Base-by-base conservation (phyloP, 2,329 filamentous ascomycete species). In the Myriangium duriaei region DNA sequence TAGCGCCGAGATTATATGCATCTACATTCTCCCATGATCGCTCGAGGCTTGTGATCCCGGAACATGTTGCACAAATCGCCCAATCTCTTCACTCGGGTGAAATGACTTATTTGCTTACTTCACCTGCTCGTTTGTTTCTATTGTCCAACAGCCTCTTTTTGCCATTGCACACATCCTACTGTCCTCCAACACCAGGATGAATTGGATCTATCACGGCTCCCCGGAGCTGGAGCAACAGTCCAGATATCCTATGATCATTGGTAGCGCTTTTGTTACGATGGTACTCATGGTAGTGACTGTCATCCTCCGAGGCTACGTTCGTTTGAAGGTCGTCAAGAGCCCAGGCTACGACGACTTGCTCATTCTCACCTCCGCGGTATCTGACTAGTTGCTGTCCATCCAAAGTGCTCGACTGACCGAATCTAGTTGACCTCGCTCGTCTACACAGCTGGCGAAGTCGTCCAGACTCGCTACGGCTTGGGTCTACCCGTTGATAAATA, bases 401-500 rank as follows among this genome's bases (percentile, higher is more conserved):
- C n/a, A n/a, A 9, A 31, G 24, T 32, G n/a, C 30, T n/a, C 21
- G 16, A 11, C n/a, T 26, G 21, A 26, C 21, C 7, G 7, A 5
- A n/a, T 11, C n/a, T 13, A 39, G 36, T 32, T 39, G 16, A 33
- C 30, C 7, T 15, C 36, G 9, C 17, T 39, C n/a, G 36, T 16
- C 11, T 39, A 39, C 18, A 33, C 36, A 11, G 10, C 14, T 11
- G 36, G 36, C 3, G 36, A 19, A 9, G 13, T 39, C 17, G 18
- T 33, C 18, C 36, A 39, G 30, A 39, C 36, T 5, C 36, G 36
- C 30, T 39, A 33, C 13, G 36, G 36, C 5, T 14, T 39, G 11
- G 36, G 36, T 5, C 14, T 39, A 7, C 36, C 36, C 7, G 29
- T 30, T 11, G 17, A 16, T 9, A 11, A 32, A 12, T 39, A 39